Conservation (phyloP, 345 rosid species). For the Gossypium bickii region DNA sequence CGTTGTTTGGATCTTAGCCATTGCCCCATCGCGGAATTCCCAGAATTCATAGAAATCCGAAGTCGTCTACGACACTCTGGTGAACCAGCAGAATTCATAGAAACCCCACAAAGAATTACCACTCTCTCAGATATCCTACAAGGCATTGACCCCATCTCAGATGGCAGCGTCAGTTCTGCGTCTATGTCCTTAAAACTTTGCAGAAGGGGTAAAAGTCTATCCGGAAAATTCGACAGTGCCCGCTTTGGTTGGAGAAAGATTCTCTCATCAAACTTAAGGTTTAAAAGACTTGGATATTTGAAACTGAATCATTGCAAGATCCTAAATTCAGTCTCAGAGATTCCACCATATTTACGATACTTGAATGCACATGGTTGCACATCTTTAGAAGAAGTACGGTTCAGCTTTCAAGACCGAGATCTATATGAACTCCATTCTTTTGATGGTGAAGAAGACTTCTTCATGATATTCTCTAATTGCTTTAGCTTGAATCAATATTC, state of each 20-base stretch:
- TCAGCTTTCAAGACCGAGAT: not conserved
- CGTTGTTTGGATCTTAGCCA: not conserved
- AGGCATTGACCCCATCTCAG: no score
- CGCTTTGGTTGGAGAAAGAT: not conserved
- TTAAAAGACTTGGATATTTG: not conserved
- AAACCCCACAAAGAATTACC: no score
- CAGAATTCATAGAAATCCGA: not conserved
- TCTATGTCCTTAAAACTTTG: no score
- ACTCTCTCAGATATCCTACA: no score
- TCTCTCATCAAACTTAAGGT: not conserved
- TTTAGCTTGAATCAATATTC: not conserved
- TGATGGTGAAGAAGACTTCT: not conserved
- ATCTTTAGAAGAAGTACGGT: not conserved
- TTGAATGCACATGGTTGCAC: not conserved
- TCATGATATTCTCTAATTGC: not conserved
- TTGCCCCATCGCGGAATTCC: not conserved
- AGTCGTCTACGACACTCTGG: no score
- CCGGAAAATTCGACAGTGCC: no score
- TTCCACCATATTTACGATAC: not conserved
- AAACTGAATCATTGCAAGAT: not conserved
- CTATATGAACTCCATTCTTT: not conserved
- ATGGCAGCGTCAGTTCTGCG: no score
- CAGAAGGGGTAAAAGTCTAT: no score
- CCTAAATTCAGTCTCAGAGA: not conserved
- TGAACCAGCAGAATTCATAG: no score